Percentiles rank a stretch among this genome's conserved stretches.
Evolutionary conservation across 2,329 filamentous ascomycete species (phyloP).

Genomic region (Diaporthe ampelina): DNA sequence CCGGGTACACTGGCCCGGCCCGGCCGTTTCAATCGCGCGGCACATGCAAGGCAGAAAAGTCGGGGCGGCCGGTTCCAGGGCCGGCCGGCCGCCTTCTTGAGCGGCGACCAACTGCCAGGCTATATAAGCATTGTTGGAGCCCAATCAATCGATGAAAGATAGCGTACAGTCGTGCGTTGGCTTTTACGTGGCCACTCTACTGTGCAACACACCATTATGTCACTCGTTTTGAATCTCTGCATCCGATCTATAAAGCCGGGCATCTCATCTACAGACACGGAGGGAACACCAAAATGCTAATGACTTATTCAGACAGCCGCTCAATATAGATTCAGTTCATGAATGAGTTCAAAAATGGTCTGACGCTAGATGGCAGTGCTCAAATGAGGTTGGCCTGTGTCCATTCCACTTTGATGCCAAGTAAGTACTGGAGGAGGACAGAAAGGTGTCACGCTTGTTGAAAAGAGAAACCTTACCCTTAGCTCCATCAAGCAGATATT

Average conservation of each 20-base stretch:
- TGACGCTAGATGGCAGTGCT: background rate
- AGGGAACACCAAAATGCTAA: background rate
- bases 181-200: background rate
- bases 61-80: background rate
- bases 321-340: background rate
- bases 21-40: conserved; percentile 22
- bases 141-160: background rate
- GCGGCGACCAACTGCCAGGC: background rate
- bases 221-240: background rate
- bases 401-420: background rate
- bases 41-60: background rate
- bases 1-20: background rate
- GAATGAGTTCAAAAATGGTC: background rate
- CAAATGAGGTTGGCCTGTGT: background rate
- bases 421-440: too few relatives aligned
- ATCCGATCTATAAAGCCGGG: background rate
- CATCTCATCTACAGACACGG: background rate
- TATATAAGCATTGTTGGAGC: background rate
- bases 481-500: too few relatives aligned
- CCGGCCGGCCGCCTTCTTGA: too few relatives aligned
- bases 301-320: background rate
- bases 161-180: background rate
- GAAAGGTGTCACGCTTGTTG: too few relatives aligned
- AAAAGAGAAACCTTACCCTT: too few relatives aligned
- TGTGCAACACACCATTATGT: background rate